Evolutionary conservation across 2,329 filamentous ascomycete genomes (phyloP), one percentile per base, ranked within the genome.

Genomic region (Bipolaris victoriae): DNA sequence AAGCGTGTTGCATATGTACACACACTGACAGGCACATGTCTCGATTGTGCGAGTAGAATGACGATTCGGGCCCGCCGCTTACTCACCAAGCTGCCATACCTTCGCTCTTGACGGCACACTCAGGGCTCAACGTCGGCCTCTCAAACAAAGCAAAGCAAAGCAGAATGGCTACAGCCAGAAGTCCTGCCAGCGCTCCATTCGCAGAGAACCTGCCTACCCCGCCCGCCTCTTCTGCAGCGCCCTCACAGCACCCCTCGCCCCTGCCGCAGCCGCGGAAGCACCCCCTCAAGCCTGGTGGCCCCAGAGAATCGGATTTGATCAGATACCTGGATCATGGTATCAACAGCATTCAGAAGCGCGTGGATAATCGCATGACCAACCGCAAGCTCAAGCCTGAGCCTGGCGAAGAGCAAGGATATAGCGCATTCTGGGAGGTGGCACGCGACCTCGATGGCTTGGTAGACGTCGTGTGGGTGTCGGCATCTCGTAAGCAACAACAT

Each of bases 381-480:
- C 62, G 77, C 80, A 61, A 83, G 71, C 82, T 81, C 20, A 84
- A 83, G 71, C 60, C 52, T n/a, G 54, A 59, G 16, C 52, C 58
- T 5, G 72, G 72, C 26, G 71, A 75, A 13, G 78, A 78, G 4
- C 73, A 76, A 33, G 85, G 84, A 1, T 89, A 88, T 62, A 79
- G 80, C 52, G 85, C 77, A 49, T 90, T 94, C 73, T 81, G 80
- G 48, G 88, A 93, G 69, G 84, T 92, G 4, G 91, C 86, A 52
- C 84, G 80, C 55, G 92, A 97, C 69, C 76, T 96, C 0, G 90
- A 93, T 54, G 82, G 83, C 5, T 73, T 97, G 11, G 78, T 96
- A 15, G 89, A 96, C 74, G 84, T 96, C 7, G 78, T 97, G 5
- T 98, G 94, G 94, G 84, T 91, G 20, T 91, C 88, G 29, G 91